Base-by-base conservation (phyloP, 805 yeast species). In the Wickerhamomyces kurtzmanii region DNA sequence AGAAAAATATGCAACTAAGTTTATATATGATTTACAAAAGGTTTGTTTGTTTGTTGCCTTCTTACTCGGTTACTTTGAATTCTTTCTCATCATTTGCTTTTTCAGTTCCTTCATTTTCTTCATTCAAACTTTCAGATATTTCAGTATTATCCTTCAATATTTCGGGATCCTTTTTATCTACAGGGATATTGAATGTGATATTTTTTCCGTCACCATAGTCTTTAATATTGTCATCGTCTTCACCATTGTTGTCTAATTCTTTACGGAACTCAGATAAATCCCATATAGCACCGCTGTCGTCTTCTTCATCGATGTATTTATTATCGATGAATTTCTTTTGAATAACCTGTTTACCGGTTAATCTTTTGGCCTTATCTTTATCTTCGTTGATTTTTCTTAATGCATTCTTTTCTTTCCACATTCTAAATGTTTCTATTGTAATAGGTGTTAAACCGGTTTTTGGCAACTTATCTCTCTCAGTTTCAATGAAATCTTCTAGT, bases 401-500 rank as follows among this genome's bases (percentile, higher is more conserved):
- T 34, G 59, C 57, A 42, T 85, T 86, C 35, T 73, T 70, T 39
- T 57, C 50, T 58, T 87, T 86, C 97, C 98, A 91, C 45, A 68
- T 69, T 18, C 67, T 67, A 53, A 91, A 91, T 11, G 87, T 53
- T 33, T 79, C 86, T 15, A 73, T 59, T 1, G 93, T 87, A 37
- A 93, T 85, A 18, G 96, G 96, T 1, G 96, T 89, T 47, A 81
- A 64, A 26, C 68, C 69, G 10, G 65, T 35, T 37, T 65, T 67
- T 45, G 93, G 94, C 49, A 91, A 63, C 51, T 75, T 76, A 37
- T 73, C 79, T 59, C 96, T 78, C 58, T 87, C 98, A 32, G 89
- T 75, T 52, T 93, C 98, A 39, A 91, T 71, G 52, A 91, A 91
- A 37, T 93, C 98, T 57, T 91, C 99, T 46, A 91, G 65, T 1